These are phyloP conservation scores for Conringia planisiliqua DNA, from an alignment of 345 rosid genomes.

Conservation along the genomic window DNA sequence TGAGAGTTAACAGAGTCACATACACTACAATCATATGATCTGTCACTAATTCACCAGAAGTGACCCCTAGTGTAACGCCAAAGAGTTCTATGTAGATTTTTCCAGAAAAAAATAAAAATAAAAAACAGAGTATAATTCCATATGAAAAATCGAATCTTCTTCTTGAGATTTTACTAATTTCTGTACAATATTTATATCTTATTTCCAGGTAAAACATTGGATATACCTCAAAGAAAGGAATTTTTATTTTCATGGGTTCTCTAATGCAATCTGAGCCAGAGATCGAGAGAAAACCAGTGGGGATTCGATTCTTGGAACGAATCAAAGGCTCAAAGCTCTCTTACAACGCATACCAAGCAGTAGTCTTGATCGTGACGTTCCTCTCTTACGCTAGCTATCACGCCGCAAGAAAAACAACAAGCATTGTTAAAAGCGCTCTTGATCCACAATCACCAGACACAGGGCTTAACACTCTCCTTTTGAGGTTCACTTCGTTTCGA, in stretches of 20 bases:
- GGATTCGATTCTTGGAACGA: conserved; percentile 56
- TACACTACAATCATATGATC: not conserved
- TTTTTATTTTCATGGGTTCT: conserved; percentile 42
- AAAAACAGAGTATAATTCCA: not conserved
- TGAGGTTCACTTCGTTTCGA: conserved; percentile 18
- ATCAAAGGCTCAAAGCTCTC: conserved; percentile 51
- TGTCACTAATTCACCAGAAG: conserved; percentile 3
- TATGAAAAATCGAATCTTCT: conserved; percentile 22
- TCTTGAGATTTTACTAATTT: not conserved
- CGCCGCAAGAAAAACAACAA: conserved; percentile 80
- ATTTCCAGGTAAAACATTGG: not conserved
- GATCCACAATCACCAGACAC: conserved; percentile 57
- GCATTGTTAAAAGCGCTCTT: conserved; percentile 87
- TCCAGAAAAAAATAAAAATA: not conserved
- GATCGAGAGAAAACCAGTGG: conserved; percentile 50
- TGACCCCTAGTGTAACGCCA: conserved; percentile 8
- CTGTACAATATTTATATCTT: not conserved
- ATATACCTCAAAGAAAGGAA: not conserved
- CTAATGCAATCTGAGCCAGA: conserved; percentile 26
- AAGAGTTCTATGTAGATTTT: not conserved
- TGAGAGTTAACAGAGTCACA: conserved; percentile 10
- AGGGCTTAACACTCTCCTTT: conserved; percentile 22
- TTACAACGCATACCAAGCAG: conserved; percentile 58
- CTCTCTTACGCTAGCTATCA: conserved; percentile 80
- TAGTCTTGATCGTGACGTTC: conserved; percentile 84